Evolutionary conservation across 495 filamentous ascomycete species (phyloP).

Genomic region (Diplogelasinospora grovesii): DNA sequence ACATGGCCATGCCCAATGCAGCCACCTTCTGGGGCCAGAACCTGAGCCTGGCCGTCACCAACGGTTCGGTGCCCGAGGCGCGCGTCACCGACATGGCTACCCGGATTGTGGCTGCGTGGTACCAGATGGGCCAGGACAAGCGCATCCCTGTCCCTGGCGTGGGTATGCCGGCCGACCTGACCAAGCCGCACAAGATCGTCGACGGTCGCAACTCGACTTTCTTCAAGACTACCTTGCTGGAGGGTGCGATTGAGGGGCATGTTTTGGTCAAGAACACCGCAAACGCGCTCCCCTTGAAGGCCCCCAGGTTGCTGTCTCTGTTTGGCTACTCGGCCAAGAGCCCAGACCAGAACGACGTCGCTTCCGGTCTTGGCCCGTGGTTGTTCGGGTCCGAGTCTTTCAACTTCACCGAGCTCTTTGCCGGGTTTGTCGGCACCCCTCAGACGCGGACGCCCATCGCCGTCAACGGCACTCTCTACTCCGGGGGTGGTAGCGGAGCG

Average conservation of each 20-base stretch:
- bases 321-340: slow-evolving; percentile 47
- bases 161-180: slow-evolving; percentile 46
- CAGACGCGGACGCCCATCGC: slow-evolving; percentile 32
- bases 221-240: slow-evolving; percentile 33
- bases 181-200: slow-evolving; percentile 45
- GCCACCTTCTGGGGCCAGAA: slow-evolving; percentile 32
- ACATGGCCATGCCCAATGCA: slow-evolving; percentile 56
- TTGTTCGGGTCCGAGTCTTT: slow-evolving; percentile 29
- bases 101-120: slow-evolving; percentile 56
- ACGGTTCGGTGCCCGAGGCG: slow-evolving; percentile 42
- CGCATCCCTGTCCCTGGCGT: slow-evolving; percentile 39
- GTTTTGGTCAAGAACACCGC: slow-evolving; percentile 59
- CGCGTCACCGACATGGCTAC: slow-evolving; percentile 48
- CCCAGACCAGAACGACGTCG: slow-evolving; percentile 32
- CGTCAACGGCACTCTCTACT: slow-evolving; percentile 47
- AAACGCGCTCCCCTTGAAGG: slow-evolving; percentile 48
- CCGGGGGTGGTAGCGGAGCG: slow-evolving; percentile 55
- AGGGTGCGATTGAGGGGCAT: slow-evolving; percentile 47
- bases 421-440: slow-evolving; percentile 10
- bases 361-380: slow-evolving; percentile 29
- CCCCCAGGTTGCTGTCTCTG: slow-evolving; percentile 40
- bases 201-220: slow-evolving; percentile 39
- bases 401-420: slow-evolving; percentile 19
- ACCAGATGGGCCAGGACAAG: slow-evolving; percentile 47
- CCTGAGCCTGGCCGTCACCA: slow-evolving; percentile 37